phyloP scores from a whole-genome alignment of 208 protist genomes.

The Acanthamoeba rhysodes region DNA sequence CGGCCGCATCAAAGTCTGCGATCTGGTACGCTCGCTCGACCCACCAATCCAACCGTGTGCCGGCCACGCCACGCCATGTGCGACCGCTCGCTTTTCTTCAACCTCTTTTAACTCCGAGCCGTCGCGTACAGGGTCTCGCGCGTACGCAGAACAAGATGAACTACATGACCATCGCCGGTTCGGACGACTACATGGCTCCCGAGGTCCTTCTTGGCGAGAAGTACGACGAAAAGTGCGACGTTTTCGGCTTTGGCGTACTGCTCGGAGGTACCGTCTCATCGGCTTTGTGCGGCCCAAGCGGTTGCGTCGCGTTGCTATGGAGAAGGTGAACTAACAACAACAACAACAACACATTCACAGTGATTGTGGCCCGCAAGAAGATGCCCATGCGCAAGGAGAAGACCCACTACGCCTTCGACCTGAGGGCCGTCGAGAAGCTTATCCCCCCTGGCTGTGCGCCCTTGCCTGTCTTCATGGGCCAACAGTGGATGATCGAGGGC shows the following conservation, averaged over 20 bases:
- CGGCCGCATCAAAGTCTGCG: conserved; percentile 64
- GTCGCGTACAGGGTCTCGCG: not conserved
- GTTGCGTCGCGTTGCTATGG: not conserved
- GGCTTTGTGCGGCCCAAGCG: not conserved
- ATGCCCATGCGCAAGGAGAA: conserved; percentile 58
- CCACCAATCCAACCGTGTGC: too few relatives aligned
- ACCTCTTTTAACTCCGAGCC: not conserved
- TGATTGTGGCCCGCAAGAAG: conserved; percentile 44
- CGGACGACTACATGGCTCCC: conserved; percentile 67
- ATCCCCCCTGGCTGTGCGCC: conserved; percentile 27
- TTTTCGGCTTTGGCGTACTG: conserved; percentile 42
- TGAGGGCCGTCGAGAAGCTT: conserved; percentile 15
- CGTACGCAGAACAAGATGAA: conserved; percentile 64
- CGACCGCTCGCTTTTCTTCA: not conserved
- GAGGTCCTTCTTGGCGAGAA: conserved; percentile 60
- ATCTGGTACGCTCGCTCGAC: not conserved
- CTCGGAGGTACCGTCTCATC: not conserved
- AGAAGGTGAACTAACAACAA: too few relatives aligned
- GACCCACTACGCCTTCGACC: conserved; percentile 33
- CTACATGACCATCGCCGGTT: conserved; percentile 51
- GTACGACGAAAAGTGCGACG: conserved; percentile 73
- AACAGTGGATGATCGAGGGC: not conserved
- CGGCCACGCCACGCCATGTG: not conserved
- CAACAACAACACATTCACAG: not conserved
- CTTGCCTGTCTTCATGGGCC: not conserved